These are phyloP conservation scores for Dendrobium catenatum DNA, from an alignment of 106 monocot genomes.

Conservation along the genomic window DNA sequence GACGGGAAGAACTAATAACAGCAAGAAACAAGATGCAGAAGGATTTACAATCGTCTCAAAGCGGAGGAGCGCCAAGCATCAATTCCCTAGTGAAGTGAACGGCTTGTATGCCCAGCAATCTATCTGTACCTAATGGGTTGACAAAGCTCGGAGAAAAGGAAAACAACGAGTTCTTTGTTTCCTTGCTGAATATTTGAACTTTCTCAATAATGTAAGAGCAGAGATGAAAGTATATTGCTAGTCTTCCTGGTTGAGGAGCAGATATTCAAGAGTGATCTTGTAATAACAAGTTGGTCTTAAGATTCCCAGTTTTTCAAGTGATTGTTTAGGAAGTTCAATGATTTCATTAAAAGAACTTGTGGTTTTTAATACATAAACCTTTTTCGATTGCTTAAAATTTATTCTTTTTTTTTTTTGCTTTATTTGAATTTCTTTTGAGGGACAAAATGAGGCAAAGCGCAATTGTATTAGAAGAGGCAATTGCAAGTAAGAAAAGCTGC, in stretches of 20 bases:
- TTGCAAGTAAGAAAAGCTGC: too few species aligned
- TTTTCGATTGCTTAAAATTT: too few species aligned
- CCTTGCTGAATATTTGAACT: not conserved
- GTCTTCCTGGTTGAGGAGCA: not conserved
- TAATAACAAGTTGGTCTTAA: not conserved
- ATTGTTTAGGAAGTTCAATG: not conserved
- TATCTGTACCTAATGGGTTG: slow-evolving; percentile 54
- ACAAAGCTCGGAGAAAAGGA: not conserved
- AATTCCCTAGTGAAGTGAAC: slow-evolving; percentile 35
- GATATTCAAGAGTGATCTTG: not conserved
- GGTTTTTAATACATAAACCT: too few species aligned
- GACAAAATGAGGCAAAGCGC: too few species aligned
- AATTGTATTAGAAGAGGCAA: too few species aligned
- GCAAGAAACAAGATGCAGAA: slow-evolving; percentile 51
- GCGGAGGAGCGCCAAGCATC: slow-evolving; percentile 54
- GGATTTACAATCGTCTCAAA: slow-evolving; percentile 83
- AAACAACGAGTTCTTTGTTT: not conserved
- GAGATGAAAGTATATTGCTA: not conserved
- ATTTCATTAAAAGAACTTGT: too few species aligned
- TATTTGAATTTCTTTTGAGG: too few species aligned
- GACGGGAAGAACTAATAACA: not conserved
- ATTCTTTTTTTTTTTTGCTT: too few species aligned
- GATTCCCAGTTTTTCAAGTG: not conserved
- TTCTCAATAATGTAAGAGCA: not conserved
- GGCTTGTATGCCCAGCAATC: slow-evolving; percentile 62